Conservation (phyloP, 2,329 filamentous ascomycete species). For the Xylaria multiplex region DNA sequence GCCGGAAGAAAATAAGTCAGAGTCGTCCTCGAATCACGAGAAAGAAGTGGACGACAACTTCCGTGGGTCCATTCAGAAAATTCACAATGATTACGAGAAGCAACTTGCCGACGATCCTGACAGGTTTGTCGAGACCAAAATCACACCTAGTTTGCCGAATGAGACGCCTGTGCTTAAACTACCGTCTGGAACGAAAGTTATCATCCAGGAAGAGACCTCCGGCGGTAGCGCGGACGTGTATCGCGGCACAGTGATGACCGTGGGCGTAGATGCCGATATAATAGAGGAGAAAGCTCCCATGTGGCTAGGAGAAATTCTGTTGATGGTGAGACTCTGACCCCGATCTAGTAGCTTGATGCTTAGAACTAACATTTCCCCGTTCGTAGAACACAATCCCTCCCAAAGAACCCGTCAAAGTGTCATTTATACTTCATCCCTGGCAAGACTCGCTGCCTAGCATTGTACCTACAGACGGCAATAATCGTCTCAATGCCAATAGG, state of each 20-base stretch:
- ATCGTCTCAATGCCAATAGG: constrained; percentile 92
- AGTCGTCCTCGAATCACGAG: constrained; percentile 72
- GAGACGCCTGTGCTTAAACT: constrained; percentile 82
- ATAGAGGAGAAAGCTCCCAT: constrained; percentile 88
- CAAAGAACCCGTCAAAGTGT: constrained; percentile 97
- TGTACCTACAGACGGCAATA: constrained; percentile 80
- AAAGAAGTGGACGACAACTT: constrained; percentile 81
- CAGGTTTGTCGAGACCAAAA: constrained; percentile 66
- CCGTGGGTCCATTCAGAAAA: constrained; percentile 75
- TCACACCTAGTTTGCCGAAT: constrained; percentile 74
- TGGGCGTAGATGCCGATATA: constrained; percentile 80
- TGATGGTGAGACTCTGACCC: constrained; percentile 63
- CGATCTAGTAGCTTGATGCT: background rate
- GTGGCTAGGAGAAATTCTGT: constrained; percentile 90
- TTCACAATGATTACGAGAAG: constrained; percentile 78
- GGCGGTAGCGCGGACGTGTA: constrained; percentile 86
- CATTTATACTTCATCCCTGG: constrained; percentile 87
- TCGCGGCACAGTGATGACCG: constrained; percentile 82
- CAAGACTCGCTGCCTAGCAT: constrained; percentile 79
- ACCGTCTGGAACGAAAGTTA: constrained; percentile 72
- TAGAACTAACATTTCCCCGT: constrained; percentile 26
- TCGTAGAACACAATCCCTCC: constrained; percentile 77
- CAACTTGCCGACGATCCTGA: constrained; percentile 66
- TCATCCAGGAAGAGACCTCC: constrained; percentile 74
- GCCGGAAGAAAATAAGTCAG: constrained; percentile 68